Base-by-base conservation (phyloP, 2,329 filamentous ascomycete genomes). In the Aspergillaceae sp. region DNA sequence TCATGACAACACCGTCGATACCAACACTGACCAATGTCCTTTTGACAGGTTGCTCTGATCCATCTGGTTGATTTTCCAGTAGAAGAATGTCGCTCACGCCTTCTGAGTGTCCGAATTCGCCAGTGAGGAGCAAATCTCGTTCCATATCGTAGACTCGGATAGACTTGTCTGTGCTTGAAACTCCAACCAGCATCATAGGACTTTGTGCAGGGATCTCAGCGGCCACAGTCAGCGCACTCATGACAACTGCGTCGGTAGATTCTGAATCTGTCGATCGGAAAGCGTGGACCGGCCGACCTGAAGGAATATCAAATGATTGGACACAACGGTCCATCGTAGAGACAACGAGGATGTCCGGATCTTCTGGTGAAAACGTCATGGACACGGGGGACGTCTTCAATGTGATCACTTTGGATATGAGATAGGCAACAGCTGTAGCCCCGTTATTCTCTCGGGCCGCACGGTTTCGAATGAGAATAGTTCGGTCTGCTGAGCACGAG, bases 21-120 rank as follows among this genome's bases (percentile, higher is more conserved):
- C 85, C 87, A 30, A 86, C 85, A 53, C 84, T 90, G 44, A 91
- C 78, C 37, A 88, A 69, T 7, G 62, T 69, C 40, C 61, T 66
- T 45, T 62, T 62, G 28, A 71, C 68, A 10, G 74, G 71, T 10
- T 79, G 76, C 36, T 62, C 60, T 5, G 65, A 50, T 43, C 59
- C 48, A 33, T 56, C 50, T 29, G 51, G 48, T 3, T 60, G 50
- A 10, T 51, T 55, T 45, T 85, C 79, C 7, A 91, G 64, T 11
- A 96, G 69, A 3, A 85, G 78, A 11, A 94, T 81, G 49, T 90
- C 90, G 43, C 87, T 94, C 52, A 98, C 88, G 6, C 90, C 86
- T 61, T 96, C 90, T 0, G 90, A 95, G 56, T 98, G 92, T 1
- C 92, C 92, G 80, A 89, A 96, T 68, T 97, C 92, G 36, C 88